These are phyloP conservation scores for Bruguiera parviflora DNA, from an alignment of 345 rosid genomes.

Conservation along the genomic window DNA sequence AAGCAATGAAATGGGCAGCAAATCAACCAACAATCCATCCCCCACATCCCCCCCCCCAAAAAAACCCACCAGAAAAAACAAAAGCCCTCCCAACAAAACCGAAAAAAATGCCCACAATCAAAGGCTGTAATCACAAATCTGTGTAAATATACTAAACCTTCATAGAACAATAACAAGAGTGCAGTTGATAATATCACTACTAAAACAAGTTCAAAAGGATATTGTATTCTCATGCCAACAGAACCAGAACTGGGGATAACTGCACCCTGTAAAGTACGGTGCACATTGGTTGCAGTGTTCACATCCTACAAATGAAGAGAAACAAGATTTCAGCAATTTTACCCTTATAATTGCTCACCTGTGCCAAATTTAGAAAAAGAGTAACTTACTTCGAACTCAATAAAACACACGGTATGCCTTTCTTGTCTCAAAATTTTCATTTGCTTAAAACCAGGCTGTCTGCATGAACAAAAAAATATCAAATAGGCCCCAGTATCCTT, in stretches of 20 bases:
- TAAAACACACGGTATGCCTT: constrained; percentile 97
- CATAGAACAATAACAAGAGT: not conserved
- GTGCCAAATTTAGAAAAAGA: not conserved
- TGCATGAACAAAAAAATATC: constrained; percentile 35
- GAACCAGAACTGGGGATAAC: constrained; percentile 93
- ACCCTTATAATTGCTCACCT: not conserved
- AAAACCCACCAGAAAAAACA: not conserved
- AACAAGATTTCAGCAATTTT: constrained; percentile 12
- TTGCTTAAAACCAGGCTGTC: constrained; percentile 98
- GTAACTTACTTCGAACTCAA: constrained; percentile 82
- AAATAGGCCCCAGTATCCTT: constrained; percentile 17
- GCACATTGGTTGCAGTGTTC: constrained; percentile 78
- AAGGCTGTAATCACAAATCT: not conserved
- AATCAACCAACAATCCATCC: not conserved
- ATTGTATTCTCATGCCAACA: constrained; percentile 99
- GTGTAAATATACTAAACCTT: no score
- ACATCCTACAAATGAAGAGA: constrained; percentile 57
- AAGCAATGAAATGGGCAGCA: not conserved
- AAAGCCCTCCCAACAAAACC: not conserved
- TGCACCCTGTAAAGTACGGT: constrained; percentile 86
- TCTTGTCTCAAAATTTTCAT: constrained; percentile 96
- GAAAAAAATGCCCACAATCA: not conserved
- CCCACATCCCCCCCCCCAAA: no score
- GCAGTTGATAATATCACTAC: not conserved
- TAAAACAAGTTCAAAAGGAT: constrained; percentile 52